Conservation (phyloP, 2,329 filamentous ascomycete genomes). For the Pseudogymnoascus sp. region DNA sequence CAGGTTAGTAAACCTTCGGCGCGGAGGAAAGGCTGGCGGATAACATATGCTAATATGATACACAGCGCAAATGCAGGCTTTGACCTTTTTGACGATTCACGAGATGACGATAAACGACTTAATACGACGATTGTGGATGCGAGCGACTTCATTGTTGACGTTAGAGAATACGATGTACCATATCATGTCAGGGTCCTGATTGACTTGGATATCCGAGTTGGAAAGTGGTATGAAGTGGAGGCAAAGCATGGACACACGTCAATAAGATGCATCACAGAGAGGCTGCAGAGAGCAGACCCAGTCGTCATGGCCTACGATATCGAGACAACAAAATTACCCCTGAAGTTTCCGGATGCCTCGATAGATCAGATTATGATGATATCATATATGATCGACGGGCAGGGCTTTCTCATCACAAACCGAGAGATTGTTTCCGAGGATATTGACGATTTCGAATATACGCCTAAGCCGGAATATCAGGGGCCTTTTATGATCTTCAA, state of each 20-base stretch:
- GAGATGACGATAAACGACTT: conserved; percentile 70
- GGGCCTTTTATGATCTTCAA: conserved; percentile 98
- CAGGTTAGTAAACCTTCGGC: conserved; percentile 47
- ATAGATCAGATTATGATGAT: conserved; percentile 99
- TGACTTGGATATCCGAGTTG: conserved; percentile 75
- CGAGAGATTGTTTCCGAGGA: conserved; percentile 96
- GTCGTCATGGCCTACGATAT: conserved; percentile 99
- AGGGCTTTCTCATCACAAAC: conserved; percentile 96
- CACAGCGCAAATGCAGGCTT: conserved; percentile 68
- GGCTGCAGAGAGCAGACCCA: conserved; percentile 83
- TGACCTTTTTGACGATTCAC: conserved; percentile 87
- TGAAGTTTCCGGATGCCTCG: conserved; percentile 92
- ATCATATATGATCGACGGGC: conserved; percentile 99
- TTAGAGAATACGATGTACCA: conserved; percentile 97
- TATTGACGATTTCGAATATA: conserved; percentile 96
- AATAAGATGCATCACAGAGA: conserved; percentile 78
- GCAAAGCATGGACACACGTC: conserved; percentile 83
- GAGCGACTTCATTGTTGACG: conserved; percentile 96
- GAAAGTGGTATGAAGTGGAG: conserved; percentile 95
- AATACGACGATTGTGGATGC: conserved; percentile 73
- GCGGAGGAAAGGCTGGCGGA: neutral
- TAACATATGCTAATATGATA: conserved; percentile 16
- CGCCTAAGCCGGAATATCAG: conserved; percentile 89
- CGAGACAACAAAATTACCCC: conserved; percentile 87
- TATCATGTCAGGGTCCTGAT: conserved; percentile 99